Evolutionary conservation across 148 eudicot species (phyloP), one percentile per base, ranked within the genome.

Genomic region (Rhododendron ovatum): DNA sequence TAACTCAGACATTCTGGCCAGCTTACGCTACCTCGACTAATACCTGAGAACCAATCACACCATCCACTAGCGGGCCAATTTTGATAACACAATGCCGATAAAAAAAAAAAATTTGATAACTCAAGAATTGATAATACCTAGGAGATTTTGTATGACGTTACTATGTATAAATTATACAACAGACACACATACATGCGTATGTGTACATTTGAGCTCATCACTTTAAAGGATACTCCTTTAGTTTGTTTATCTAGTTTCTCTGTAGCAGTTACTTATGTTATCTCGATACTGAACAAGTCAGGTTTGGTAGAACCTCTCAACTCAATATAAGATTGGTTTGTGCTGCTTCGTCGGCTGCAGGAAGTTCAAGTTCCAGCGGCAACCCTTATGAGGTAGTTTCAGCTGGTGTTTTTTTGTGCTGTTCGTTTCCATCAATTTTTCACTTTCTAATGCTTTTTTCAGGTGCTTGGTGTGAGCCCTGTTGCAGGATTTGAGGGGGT

Each of bases 381-480:
- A 93, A 95, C 83, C 99, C 98, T 3, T 96, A 96, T 82, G 93
- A 96, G 93, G 99, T 96, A 89, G 59, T 39, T 39, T 59, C 37
- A 35, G 45, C 47, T 3, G 20, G 4, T 37, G 53, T 45, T 15
- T 1, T 6, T 0, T 82, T 10, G 39, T 33, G 76, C 45, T 14
- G 76, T 71, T 71, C 5, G 76, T 33, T 71, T 4, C 18, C 41
- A 6, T 86, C 26, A 3, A 63, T 18, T 43, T 57, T 48, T 81
- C 17, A 28, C 74, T 45, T 28, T 28, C 9, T 26, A 79, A 80
- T 85, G 5, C 35, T 37, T 28, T 39, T 35, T 84, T 2, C 83
- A 96, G 99, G 94, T 94, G 78, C 95, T 96, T 35, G 99, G 99
- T 78, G 99, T 95, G 86, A 96, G 88, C 51, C 94, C 99, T 48